Evolutionary conservation across 1,284 basidiomycete species (phyloP).

Genomic region (Rhizoctonia solani): DNA sequence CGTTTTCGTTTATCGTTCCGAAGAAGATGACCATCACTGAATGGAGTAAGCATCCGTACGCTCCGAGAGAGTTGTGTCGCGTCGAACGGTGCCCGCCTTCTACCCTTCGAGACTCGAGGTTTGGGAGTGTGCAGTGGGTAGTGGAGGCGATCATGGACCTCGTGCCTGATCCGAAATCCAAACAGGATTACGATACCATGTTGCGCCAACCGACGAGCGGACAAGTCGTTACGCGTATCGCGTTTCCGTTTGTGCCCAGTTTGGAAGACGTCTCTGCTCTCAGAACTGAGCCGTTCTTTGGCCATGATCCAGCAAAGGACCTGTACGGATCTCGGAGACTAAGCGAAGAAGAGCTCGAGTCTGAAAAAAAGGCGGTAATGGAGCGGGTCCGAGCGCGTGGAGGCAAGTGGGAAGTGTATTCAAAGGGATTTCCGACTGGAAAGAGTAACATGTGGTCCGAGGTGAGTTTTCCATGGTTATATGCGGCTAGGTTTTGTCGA

Average conservation of each 20-base stretch:
- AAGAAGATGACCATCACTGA: slow-evolving; percentile 14
- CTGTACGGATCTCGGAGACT: background rate
- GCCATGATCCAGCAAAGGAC: background rate
- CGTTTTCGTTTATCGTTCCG: slow-evolving; percentile 22
- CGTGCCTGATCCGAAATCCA: background rate
- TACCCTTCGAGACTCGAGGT: background rate
- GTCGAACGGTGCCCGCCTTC: slow-evolving; percentile 9
- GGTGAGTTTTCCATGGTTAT: background rate
- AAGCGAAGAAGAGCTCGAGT: slow-evolving; percentile 1
- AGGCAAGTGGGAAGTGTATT: slow-evolving; percentile 2
- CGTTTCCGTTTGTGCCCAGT: slow-evolving; percentile 10
- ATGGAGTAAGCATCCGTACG: background rate
- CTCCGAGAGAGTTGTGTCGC: slow-evolving; percentile 2
- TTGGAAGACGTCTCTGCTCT: background rate
- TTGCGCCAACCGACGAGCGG: background rate
- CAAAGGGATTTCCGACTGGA: background rate
- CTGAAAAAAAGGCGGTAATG: slow-evolving; percentile 2
- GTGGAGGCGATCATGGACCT: slow-evolving; percentile 12
- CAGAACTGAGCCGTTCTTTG: background rate
- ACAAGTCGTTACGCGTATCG: slow-evolving; percentile 4
- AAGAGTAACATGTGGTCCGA: background rate
- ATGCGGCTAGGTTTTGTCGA: background rate
- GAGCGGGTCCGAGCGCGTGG: background rate
- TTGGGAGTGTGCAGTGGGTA: slow-evolving; percentile 25
- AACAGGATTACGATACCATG: slow-evolving; percentile 3